phyloP scores from a whole-genome alignment of 2,329 filamentous ascomycete genomes.

The Magnaporthiopsis rhizophila region DNA sequence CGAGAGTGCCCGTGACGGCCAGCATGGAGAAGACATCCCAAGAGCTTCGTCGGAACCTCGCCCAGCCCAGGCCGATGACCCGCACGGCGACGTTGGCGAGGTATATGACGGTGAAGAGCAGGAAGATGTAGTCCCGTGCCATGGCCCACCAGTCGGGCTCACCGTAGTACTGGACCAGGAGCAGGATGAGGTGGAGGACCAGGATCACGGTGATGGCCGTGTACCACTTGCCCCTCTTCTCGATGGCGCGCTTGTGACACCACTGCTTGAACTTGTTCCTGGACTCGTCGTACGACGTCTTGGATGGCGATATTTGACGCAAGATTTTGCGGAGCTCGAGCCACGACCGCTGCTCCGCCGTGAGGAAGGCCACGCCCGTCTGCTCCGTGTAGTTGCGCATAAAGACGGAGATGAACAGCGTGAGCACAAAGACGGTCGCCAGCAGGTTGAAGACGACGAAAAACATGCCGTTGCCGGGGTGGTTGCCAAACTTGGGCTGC shows the following conservation, averaged over 20 bases:
- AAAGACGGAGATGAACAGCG: conserved; percentile 96
- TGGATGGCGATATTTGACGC: conserved; percentile 88
- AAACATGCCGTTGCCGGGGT: conserved; percentile 84
- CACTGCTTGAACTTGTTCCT: conserved; percentile 77
- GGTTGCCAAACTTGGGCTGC: conserved; percentile 62
- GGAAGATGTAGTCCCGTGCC: conserved; percentile 67
- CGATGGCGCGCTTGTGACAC: conserved; percentile 90
- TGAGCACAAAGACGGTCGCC: conserved; percentile 92
- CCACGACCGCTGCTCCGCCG: conserved; percentile 94
- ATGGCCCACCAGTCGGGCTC: conserved; percentile 64
- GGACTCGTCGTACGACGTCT: conserved; percentile 73
- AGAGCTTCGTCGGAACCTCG: conserved; percentile 81
- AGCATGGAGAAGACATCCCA: conserved; percentile 91
- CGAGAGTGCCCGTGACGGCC: conserved; percentile 70
- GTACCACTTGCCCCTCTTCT: conserved; percentile 92
- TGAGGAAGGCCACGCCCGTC: conserved; percentile 92
- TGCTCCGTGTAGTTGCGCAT: conserved; percentile 99
- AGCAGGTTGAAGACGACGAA: conserved; percentile 95
- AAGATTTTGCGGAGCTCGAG: conserved; percentile 87
- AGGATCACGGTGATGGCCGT: conserved; percentile 70
- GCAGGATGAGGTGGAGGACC: conserved; percentile 71
- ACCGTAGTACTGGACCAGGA: conserved; percentile 79
- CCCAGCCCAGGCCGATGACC: conserved; percentile 83
- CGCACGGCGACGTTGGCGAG: conserved; percentile 75
- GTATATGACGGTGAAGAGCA: conserved; percentile 75